Base-by-base conservation (phyloP, 768 basidiomycete genomes). In the Rhodotorula taiwanensis region DNA sequence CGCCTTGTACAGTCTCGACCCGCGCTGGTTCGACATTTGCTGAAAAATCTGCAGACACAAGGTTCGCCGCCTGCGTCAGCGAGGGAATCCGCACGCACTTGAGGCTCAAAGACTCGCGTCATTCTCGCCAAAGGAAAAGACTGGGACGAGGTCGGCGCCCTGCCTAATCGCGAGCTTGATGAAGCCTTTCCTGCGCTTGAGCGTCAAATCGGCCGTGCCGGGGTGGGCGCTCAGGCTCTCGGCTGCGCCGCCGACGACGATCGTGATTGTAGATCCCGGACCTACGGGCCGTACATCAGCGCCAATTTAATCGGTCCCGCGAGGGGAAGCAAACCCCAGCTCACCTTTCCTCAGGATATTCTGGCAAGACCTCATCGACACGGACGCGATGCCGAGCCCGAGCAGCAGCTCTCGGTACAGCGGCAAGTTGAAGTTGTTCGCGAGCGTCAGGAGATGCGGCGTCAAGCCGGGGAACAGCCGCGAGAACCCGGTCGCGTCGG, bases 91-190 rank as follows among this genome's bases (percentile, higher is more conserved):
- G n/a, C n/a, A n/a, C n/a, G n/a, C n/a, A n/a, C n/a, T n/a, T n/a
- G 6, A 53, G n/a, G n/a, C n/a, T n/a, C 9, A 44, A n/a, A n/a
- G 14, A 80, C 83, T 73, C 65, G 93, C 93, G 75, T 98, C 95
- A 74, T 98, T 98, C 79, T 99, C 95, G 18, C 95, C 95, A 71
- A 99, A 99, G 9, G 90, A 93, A 74, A 99, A 98, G 5, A 97
- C 93, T 0, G 95, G 95, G 0, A 99, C 95, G 16, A 99, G 80
- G 72, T 93, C 90, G 43, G 95, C 95, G 57, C 91, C 90, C 73
- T 91, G 83, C 62, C 87, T 87, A 56, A 94, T 90, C 2, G 90
- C 90, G 47, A 93, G 70, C 74, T 98, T 98, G 75, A 99, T 93
- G 75, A 99, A 99, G 1, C 95, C 79, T 64, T 91, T 75, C 13